Conservation (phyloP, 768 basidiomycete species). For the Lactarius evosmus region DNA sequence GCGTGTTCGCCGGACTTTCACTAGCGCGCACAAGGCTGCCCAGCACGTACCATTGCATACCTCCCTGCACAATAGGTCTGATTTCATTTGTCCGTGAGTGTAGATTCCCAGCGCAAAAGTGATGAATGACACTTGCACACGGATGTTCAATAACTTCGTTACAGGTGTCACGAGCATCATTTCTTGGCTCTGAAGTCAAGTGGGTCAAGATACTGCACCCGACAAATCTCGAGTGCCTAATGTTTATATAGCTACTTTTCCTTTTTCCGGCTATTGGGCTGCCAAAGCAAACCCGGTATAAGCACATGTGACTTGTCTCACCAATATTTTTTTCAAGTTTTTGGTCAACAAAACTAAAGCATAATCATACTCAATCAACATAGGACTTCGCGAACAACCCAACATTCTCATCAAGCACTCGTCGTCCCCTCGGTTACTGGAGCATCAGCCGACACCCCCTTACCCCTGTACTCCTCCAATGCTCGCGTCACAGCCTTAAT, state of each 20-base stretch:
- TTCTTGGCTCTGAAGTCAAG: not conserved
- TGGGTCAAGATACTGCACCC: not conserved
- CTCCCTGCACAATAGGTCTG: conserved; percentile 81
- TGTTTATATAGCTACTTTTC: not conserved
- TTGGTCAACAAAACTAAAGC: not conserved
- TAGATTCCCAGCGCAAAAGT: not conserved
- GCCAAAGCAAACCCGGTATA: not conserved
- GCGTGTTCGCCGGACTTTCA: not conserved
- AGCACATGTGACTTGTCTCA: not conserved
- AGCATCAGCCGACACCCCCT: conserved; percentile 24
- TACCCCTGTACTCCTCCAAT: conserved; percentile 45
- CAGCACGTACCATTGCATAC: conserved; percentile 77
- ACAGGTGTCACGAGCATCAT: conserved; percentile 51
- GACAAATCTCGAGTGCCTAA: too few relatives aligned
- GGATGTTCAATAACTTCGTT: conserved; percentile 63
- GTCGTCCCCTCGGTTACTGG: not conserved
- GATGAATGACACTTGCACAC: conserved; percentile 48
- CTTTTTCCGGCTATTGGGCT: not conserved
- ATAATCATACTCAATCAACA: too few relatives aligned
- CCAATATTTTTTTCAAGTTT: too few relatives aligned
- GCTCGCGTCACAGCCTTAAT: conserved; percentile 62
- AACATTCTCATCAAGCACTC: not conserved
- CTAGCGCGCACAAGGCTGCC: not conserved
- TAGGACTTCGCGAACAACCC: not conserved
- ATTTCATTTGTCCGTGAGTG: conserved; percentile 7